Evolutionary conservation across 805 yeast genomes (phyloP).

Genomic region (Wickerhamiella siamensis): DNA sequence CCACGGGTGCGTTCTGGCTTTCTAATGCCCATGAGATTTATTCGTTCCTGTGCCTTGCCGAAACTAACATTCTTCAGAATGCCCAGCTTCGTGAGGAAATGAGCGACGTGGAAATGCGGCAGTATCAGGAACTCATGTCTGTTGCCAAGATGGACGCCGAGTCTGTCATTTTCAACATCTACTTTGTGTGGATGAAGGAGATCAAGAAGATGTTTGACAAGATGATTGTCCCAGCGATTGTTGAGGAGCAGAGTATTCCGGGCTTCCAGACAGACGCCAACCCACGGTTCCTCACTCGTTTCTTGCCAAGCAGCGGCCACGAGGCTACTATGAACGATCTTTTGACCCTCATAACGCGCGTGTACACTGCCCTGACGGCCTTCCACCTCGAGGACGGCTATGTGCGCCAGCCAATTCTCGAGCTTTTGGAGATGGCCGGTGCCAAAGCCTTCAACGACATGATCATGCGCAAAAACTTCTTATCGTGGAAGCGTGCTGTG

Average conservation of each 20-base stretch:
- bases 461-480: conserved; percentile 83
- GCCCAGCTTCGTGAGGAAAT: conserved; percentile 67
- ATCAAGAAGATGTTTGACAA: conserved; percentile 81
- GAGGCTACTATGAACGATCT: conserved; percentile 91
- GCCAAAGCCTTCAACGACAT: conserved; percentile 90
- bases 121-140: conserved; percentile 75
- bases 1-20: conserved; percentile 94
- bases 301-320: conserved; percentile 43
- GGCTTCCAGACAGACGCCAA: conserved; percentile 85
- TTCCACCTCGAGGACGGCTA: conserved; percentile 78
- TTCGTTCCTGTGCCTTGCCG: conserved; percentile 90
- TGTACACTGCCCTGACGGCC: conserved; percentile 85
- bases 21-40: conserved; percentile 91
- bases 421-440: conserved; percentile 73
- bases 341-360: conserved; percentile 73
- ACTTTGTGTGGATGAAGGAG: conserved; percentile 94
- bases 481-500: conserved; percentile 95
- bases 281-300: conserved; percentile 61
- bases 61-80: conserved; percentile 75
- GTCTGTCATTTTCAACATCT: conserved; percentile 81
- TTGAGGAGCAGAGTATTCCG: conserved; percentile 85
- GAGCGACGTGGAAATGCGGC: conserved; percentile 81
- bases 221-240: conserved; percentile 90
- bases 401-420: conserved; percentile 68
- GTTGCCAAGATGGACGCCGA: conserved; percentile 91